phyloP scores from a whole-genome alignment of 805 yeast genomes.

The Suhomyces kilbournensis region DNA sequence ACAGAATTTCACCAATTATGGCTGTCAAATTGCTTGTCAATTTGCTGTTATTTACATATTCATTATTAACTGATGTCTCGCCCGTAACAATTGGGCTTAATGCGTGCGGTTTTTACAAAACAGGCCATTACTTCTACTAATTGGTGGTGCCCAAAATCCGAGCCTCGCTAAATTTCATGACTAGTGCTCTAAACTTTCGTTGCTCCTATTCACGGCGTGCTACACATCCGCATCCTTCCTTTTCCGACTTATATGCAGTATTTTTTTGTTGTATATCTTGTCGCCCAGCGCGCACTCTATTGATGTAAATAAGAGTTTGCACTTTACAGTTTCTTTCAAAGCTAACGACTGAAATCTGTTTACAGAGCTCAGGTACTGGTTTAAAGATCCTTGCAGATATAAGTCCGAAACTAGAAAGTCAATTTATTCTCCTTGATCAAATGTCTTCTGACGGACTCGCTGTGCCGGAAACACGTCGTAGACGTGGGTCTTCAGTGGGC shows the following conservation, averaged over 20 bases:
- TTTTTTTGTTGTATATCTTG: not conserved
- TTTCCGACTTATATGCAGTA: not conserved
- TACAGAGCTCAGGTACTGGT: not conserved
- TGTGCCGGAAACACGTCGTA: conserved; percentile 21
- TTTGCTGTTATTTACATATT: not conserved
- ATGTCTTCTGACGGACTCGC: conserved; percentile 3
- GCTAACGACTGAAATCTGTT: not conserved
- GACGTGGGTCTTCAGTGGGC: conserved; percentile 71
- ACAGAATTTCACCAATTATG: not conserved
- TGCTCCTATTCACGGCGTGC: not conserved
- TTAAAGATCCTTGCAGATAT: not conserved
- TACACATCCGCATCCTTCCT: not conserved
- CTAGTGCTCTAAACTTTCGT: not conserved
- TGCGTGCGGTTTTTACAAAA: not conserved
- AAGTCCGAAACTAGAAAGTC: not conserved
- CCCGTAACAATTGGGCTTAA: not conserved
- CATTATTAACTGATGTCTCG: not conserved
- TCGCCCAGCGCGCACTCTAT: not conserved
- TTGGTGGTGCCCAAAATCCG: not conserved
- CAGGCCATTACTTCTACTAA: not conserved
- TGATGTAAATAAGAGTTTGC: not conserved
- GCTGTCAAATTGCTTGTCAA: not conserved
- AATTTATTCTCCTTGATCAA: not conserved
- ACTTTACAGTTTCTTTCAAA: not conserved
- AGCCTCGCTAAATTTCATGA: not conserved